Conservation (phyloP, 805 yeast species). For the Saturnispora halmiae region DNA sequence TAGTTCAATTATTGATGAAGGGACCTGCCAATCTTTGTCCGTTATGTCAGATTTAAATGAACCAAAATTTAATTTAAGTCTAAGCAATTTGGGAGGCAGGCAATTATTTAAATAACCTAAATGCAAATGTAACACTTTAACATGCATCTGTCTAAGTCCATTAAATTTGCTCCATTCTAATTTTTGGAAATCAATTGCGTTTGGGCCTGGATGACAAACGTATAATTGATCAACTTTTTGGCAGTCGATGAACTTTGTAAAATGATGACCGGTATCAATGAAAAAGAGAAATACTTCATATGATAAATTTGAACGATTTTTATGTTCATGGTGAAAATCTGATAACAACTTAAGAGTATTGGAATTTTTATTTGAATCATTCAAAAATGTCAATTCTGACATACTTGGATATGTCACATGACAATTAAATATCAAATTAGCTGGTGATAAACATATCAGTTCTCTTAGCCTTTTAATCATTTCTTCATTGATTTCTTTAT, state of each 20-base stretch:
- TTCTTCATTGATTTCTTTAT: constrained; percentile 5
- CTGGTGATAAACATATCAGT: neutral
- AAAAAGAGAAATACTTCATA: constrained; percentile 9
- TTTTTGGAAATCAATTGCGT: constrained; percentile 4
- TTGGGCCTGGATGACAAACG: constrained; percentile 9
- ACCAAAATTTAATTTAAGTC: constrained; percentile 9
- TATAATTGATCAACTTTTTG: constrained; percentile 7
- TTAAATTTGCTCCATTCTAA: constrained; percentile 7
- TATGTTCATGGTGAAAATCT: constrained; percentile 2
- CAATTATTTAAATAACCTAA: constrained; percentile 6
- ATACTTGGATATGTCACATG: constrained; percentile 8
- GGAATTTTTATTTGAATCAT: neutral
- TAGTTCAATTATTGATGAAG: constrained; percentile 5
- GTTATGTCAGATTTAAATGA: neutral
- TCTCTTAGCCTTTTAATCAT: neutral
- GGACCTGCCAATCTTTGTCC: constrained; percentile 7
- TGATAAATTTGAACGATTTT: neutral
- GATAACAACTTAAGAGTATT: constrained; percentile 6
- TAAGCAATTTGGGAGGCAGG: constrained; percentile 4
- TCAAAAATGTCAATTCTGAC: constrained; percentile 6
- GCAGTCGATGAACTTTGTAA: constrained; percentile 5
- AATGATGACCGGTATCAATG: constrained; percentile 5
- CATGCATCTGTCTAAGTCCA: constrained; percentile 4
- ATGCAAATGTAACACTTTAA: constrained; percentile 7
- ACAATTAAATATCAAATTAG: constrained; percentile 5